Evolutionary conservation across 179 eudicot species (phyloP), one percentile per base, ranked within the genome.

Genomic region (Vitellaria paradoxa): DNA sequence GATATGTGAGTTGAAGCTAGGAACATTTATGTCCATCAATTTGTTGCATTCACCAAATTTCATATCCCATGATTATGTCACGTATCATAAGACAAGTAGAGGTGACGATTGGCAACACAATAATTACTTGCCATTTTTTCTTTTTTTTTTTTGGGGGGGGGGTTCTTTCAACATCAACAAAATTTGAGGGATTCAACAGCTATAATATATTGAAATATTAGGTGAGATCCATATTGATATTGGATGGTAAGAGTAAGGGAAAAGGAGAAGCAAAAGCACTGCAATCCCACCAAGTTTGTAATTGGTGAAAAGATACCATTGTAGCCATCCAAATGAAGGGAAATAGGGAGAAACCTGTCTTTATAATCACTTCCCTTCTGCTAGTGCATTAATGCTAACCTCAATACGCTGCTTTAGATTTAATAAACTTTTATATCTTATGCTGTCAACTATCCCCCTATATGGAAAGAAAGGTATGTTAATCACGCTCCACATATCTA

Each of bases 41-140:
- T 45, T 73, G 57, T 49, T 5, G 46, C 68, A 73, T 66, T 65
- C 49, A 26, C 70, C 52, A 47, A 45, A 26, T 26, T 52, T 42
- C 49, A 24, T 30, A 46, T 26, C 12, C 49, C 45, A 21, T 56
- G 18, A 0, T 40, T 20, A 56, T 15, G 17, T 52, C 20, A 45
- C 77, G 2, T 30, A 46, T 61, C 47, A 59, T 57, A 68, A 74
- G 52, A 45, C 78, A 75, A 64, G 59, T 64, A 64, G 11, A 26
- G 24, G 56, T 42, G 65, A 60, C 40, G 52, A 53, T 59, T 59
- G 50, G 23, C 23, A 42, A 17, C 70, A 66, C 18, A 26, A 66
- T 40, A 7, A 11, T 24, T 57, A 53, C 50, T n/a, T 56, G 75
- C 53, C 70, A 75, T 5, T 26, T 50, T 64, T 64, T 45, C 49